Evolutionary conservation across 1,284 basidiomycete genomes (phyloP), one percentile per base, ranked within the genome.

Genomic region (Mycena sp.): DNA sequence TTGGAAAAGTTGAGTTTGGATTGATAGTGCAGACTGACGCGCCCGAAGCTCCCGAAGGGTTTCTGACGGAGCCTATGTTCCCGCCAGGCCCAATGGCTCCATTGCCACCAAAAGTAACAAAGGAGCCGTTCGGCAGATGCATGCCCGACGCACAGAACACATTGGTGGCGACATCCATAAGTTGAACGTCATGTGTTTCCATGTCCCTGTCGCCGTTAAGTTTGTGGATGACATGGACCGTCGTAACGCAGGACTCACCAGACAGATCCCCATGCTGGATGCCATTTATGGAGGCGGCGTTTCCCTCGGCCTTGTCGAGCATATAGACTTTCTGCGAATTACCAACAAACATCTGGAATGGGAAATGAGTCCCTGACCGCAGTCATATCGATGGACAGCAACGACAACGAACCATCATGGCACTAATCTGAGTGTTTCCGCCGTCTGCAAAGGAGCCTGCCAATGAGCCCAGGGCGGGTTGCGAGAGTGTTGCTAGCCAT

Each of bases 101-200:
- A 73, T 95, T 95, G 16, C 89, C 90, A 5, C 25, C 14, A 17
- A 49, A 43, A 11, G n/a, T 25, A 14, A 29, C n/a, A 17, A 32
- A 25, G 12, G 32, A 87, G 25, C 86, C 87, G 55, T 89, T 89
- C 2, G 87, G 87, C 1, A 87, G 75, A 71, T 88, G 87, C 87
- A 84, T 89, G 57, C 89, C 90, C 17, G 90, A 90, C 5, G 58
- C 87, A 71, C 92, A 96, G 80, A 97, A 97, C 14, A 88, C 83
- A 75, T 96, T 96, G 40, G 91, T 92, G 57, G 78, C 70, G 43
- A 97, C 84, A 63, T 92, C 89, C 90, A 97, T 89, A 0, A 81
- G 68, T n/a, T 79, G 78, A 3, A 85, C 78, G 10, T 82, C 74
- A 61, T 83, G 83, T 0, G 84, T 77, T 10, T 78, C 74, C 30